Evolutionary conservation across 2,329 filamentous ascomycete genomes (phyloP).

Genomic region (Zymoseptoria passerinii): DNA sequence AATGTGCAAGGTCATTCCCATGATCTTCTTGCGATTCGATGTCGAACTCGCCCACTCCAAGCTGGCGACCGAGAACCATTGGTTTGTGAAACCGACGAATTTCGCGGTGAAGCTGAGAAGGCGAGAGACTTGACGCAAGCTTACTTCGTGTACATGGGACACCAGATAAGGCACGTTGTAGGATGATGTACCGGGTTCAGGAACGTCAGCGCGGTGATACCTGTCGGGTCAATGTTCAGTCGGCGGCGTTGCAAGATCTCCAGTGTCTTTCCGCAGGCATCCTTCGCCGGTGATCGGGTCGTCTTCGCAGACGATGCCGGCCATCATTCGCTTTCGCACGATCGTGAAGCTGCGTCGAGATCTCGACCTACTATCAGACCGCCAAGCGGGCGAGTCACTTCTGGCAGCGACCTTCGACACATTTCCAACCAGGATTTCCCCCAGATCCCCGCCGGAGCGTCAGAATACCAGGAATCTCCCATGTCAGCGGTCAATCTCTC

Average conservation of each 20-base stretch:
- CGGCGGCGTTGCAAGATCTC: too few relatives aligned
- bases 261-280: too few relatives aligned
- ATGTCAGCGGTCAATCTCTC: background rate
- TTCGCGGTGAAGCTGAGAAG: constrained; percentile 6
- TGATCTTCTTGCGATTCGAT: constrained; percentile 23
- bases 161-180: background rate
- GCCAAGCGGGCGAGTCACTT: background rate
- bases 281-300: background rate
- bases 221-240: background rate
- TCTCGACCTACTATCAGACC: background rate
- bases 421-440: background rate
- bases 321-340: background rate
- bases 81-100: constrained; percentile 14
- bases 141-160: background rate
- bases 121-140: background rate
- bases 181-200: background rate
- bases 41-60: constrained; percentile 6
- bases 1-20: constrained; percentile 27
- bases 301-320: background rate
- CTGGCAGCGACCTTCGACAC: background rate
- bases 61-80: constrained; percentile 10
- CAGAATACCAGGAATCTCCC: background rate
- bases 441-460: background rate
- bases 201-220: background rate
- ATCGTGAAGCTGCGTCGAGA: background rate